Evolutionary conservation across 2,329 filamentous ascomycete species (phyloP), one percentile per base, ranked within the genome.

Genomic region (Diplodia corticola): DNA sequence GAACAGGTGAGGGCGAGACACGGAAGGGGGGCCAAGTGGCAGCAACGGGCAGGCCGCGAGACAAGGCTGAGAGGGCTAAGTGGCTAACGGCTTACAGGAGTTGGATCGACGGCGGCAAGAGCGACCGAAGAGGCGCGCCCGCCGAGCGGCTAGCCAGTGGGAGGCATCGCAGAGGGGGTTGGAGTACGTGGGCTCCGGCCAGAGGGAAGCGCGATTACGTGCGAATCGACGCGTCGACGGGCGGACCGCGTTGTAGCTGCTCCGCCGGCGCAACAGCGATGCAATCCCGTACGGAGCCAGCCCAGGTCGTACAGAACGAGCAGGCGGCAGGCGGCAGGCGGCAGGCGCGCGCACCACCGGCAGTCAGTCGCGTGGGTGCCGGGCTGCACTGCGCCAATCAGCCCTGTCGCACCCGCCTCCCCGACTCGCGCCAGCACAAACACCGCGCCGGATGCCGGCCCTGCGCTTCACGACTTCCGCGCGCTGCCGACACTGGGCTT

Each of bases 21-120:
- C 33, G 28, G 22, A 15, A n/a, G 51, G 10, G 4, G 9, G 20
- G 51, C 30, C 50, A 53, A 30, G 26, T 53, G 28, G 50, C 24
- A 20, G 7, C 20, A 10, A 20, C 46, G 46, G 46, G 46, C 46
- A 20, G 15, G 17, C 20, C 48, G 13, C 33, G 5, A 37, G 33
- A 46, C 54, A 46, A 59, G 54, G 35, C 37, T 44, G 37, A 28
- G 54, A n/a, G 6, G 26, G 55, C 13, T 24, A 17, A 12, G 26
- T 46, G 53, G 63, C 63, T 65, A 65, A 65, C 63, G 63, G 50
- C 46, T 57, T 65, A 37, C 51, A 65, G 63, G 50, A 65, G 53
- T 55, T 55, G 51, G 63, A 65, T 65, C 63, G 63, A 57, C 63
- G 63, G 51, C 63, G 63, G 51, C 63, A 44, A 49, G 48, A 26